phyloP scores from a whole-genome alignment of 1,284 basidiomycete species.

The Cystobasidium sp. region DNA sequence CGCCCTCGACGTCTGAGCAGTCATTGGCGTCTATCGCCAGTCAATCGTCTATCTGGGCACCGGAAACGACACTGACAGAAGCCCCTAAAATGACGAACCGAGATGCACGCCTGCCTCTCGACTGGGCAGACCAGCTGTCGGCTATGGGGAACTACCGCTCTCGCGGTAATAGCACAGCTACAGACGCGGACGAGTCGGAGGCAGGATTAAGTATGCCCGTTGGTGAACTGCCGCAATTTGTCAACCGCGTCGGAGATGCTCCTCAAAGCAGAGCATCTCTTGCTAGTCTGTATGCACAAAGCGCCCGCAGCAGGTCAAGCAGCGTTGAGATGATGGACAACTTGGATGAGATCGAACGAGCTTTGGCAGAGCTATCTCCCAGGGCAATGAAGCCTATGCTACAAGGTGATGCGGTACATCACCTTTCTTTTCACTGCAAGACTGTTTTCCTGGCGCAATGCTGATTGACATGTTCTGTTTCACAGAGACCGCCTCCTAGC shows the following conservation, averaged over 20 bases:
- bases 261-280: slow-evolving; percentile 17
- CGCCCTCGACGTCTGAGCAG: slow-evolving; percentile 8
- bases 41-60: slow-evolving; percentile 22
- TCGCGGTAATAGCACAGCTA: neutral
- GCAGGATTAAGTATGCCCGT: neutral
- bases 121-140: slow-evolving; percentile 25
- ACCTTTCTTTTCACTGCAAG: neutral
- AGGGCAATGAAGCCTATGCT: slow-evolving; percentile 12
- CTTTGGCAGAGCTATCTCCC: slow-evolving; percentile 51
- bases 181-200: neutral
- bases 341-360: slow-evolving; percentile 52
- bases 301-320: slow-evolving; percentile 43
- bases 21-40: slow-evolving; percentile 12
- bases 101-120: slow-evolving; percentile 11
- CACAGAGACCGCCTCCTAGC: slow-evolving; percentile 1
- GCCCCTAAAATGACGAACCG: neutral
- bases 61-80: neutral
- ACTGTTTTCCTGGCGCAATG: neutral
- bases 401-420: neutral
- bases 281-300: slow-evolving; percentile 17
- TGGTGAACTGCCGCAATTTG: slow-evolving; percentile 7
- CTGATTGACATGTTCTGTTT: neutral
- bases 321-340: slow-evolving; percentile 50
- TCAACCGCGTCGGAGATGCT: neutral
- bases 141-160: slow-evolving; percentile 14